Conservation (phyloP, 2,329 filamentous ascomycete species). For the Calycina herbarum region DNA sequence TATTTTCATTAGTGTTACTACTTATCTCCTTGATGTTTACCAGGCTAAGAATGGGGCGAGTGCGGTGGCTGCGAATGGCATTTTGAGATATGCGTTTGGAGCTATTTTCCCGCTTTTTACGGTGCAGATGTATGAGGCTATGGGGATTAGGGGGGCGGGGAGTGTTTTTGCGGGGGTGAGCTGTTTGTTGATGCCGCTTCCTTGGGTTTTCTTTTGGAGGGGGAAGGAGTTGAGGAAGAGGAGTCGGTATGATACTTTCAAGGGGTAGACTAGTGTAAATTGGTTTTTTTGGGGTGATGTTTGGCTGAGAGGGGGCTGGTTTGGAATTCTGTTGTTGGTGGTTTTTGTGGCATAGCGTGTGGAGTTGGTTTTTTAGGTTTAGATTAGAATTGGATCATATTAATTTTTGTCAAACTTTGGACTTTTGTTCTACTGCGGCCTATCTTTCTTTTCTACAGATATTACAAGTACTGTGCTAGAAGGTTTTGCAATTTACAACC, state of each 20-base stretch:
- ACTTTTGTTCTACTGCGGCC: too few relatives aligned
- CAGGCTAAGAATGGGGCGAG: slow-evolving; percentile 26
- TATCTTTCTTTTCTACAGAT: too few relatives aligned
- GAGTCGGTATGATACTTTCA: slow-evolving; percentile 33
- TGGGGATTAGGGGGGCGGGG: slow-evolving; percentile 46
- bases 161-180: slow-evolving; percentile 45
- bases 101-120: slow-evolving; percentile 36
- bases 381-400: background rate
- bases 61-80: slow-evolving; percentile 34
- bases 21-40: slow-evolving; percentile 34
- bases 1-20: slow-evolving; percentile 46
- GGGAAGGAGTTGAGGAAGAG: slow-evolving; percentile 39
- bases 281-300: background rate
- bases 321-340: background rate
- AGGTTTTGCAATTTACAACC: too few relatives aligned
- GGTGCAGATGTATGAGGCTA: slow-evolving; percentile 48
- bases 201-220: slow-evolving; percentile 45
- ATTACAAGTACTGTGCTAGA: too few relatives aligned
- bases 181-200: slow-evolving; percentile 44
- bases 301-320: background rate
- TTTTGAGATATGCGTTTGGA: slow-evolving; percentile 31
- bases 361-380: background rate
- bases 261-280: background rate
- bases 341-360: background rate
- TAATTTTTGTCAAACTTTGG: too few relatives aligned